A percentile compares a stretch with the other conserved stretches of the same genome.
phyloP scores from a whole-genome alignment of 805 yeast species.

The Hanseniaspora valbyensis region DNA sequence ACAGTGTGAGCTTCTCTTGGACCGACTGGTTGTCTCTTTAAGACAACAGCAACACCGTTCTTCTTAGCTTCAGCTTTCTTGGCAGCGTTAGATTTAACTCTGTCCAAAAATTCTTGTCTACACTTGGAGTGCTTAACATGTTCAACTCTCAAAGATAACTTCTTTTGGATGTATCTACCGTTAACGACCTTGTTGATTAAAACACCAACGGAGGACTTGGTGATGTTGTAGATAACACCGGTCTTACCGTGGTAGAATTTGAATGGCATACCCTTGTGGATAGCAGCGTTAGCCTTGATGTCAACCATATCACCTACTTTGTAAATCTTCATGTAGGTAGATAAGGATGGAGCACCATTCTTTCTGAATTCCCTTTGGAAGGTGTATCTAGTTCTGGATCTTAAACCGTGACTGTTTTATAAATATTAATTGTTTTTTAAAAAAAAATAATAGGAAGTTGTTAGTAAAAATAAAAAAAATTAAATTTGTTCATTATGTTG shows the following conservation, averaged over 20 bases:
- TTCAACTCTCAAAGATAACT: constrained; percentile 96
- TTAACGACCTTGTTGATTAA: constrained; percentile 97
- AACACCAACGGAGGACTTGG: constrained; percentile 97
- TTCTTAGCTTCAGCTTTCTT: constrained; percentile 89
- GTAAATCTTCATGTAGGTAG: constrained; percentile 95
- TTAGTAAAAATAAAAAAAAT: too few species aligned
- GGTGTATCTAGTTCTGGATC: constrained; percentile 99
- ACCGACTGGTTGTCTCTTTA: constrained; percentile 96
- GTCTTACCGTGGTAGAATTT: constrained; percentile 99
- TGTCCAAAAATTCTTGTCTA: constrained; percentile 97
- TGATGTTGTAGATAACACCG: constrained; percentile 97
- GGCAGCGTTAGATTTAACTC: constrained; percentile 95
- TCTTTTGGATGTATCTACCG: constrained; percentile 97
- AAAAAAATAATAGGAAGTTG: background rate
- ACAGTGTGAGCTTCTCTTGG: constrained; percentile 91
- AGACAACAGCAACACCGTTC: constrained; percentile 76
- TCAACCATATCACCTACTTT: constrained; percentile 99
- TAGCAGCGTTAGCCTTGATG: constrained; percentile 97
- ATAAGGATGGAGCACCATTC: constrained; percentile 88
- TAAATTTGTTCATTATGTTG: too few species aligned
- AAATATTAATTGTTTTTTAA: background rate
- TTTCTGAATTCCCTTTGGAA: constrained; percentile 98
- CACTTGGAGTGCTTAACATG: constrained; percentile 99
- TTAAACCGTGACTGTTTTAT: constrained; percentile 78
- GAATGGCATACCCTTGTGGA: constrained; percentile 99